Evolutionary conservation across 139 green algal genomes (phyloP), one percentile per base, ranked within the genome.

Genomic region (Volvox africanus): DNA sequence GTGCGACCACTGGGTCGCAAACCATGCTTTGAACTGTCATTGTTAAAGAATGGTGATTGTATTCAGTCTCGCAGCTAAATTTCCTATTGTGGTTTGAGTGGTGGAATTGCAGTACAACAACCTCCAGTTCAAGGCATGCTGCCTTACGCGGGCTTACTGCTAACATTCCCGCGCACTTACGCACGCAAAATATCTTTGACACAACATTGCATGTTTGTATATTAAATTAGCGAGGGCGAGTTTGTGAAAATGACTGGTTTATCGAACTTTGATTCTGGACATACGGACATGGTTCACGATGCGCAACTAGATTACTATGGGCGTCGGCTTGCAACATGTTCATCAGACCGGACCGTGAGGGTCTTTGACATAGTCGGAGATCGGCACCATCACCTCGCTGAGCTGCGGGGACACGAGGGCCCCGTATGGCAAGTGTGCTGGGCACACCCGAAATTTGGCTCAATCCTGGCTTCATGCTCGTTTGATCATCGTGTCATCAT

Each of bases 291-390:
- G 88, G 96, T 99, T 18, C 97, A 99, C 90, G 98, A 99, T 88
- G 95, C 95, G 0, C 96, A 99, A 93, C 95, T 99, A 20, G 98
- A 99, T 71, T 99, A 99, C 78, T 99, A 99, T 87, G 98, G 98
- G 26, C 96, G 97, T 55, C 93, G 97, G 0, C 82, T 99, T 0
- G 98, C 98, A 24, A 99, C 98, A 0, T 98, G 95, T 88, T 99
- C 96, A 12, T 98, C 94, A 32, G 98, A 99, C 89, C 94, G 97
- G 30, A 97, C 92, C 14, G 93, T 99, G 61, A 99, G 98, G 89
- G 88, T 99, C 28, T 99, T 99, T 92, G 95, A 97, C 71, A 94
- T 98, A 6, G 90, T 93, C 1, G 94, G 94, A n/a, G 94, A 96
- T 33, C 93, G 95, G 61, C 93, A 93, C 11, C 78, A 80, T 18